Evolutionary conservation across 345 rosid genomes (phyloP).

Genomic region (Gossypium thurberi): DNA sequence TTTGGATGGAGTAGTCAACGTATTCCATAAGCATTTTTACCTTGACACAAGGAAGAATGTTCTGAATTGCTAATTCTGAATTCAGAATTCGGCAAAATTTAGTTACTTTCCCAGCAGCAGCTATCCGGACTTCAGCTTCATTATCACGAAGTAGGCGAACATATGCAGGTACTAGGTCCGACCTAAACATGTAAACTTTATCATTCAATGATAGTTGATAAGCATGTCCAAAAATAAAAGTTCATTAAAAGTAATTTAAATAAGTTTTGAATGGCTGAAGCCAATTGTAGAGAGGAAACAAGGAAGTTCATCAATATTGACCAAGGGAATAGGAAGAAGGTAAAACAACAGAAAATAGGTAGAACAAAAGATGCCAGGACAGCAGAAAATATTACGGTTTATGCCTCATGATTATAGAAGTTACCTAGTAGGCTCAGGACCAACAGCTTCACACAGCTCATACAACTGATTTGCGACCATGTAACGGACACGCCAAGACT

Average conservation of each 20-base stretch:
- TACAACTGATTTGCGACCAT: slow-evolving; percentile 85
- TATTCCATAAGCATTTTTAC: slow-evolving; percentile 18
- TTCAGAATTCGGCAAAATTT: slow-evolving; percentile 51
- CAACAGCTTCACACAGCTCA: slow-evolving; percentile 83
- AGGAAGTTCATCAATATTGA: background rate
- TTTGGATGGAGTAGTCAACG: background rate
- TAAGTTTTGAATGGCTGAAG: background rate
- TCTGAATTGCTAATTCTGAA: slow-evolving; percentile 54
- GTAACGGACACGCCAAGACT: slow-evolving; percentile 87
- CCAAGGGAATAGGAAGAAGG: background rate
- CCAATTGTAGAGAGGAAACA: background rate
- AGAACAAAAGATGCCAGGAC: background rate
- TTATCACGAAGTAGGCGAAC: slow-evolving; percentile 62
- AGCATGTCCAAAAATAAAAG: background rate
- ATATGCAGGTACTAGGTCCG: slow-evolving; percentile 52
- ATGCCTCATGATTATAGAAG: background rate
- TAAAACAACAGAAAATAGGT: background rate
- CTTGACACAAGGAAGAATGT: slow-evolving; percentile 61
- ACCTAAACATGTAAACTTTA: slow-evolving; percentile 26
- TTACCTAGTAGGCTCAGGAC: slow-evolving; percentile 77
- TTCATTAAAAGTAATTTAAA: background rate
- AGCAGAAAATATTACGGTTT: background rate
- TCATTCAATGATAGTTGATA: background rate
- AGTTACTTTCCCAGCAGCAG: slow-evolving; percentile 58
- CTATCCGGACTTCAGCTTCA: slow-evolving; percentile 64